Evolutionary conservation across 2,329 filamentous ascomycete species (phyloP).

Genomic region (Xylariaceae sp.): DNA sequence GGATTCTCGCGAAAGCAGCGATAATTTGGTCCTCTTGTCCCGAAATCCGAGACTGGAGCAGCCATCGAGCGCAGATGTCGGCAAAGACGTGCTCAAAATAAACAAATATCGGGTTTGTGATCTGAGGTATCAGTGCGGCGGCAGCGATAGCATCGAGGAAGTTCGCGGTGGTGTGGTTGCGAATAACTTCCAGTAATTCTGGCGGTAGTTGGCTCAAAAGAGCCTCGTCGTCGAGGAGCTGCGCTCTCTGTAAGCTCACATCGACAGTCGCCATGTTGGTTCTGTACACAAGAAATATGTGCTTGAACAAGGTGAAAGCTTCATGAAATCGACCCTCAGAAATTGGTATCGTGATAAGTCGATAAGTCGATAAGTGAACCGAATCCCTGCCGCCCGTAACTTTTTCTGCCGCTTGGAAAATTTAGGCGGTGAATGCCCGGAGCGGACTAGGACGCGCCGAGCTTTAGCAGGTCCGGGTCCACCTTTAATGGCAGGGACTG

Average conservation of each 20-base stretch:
- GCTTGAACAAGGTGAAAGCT: constrained; percentile 23
- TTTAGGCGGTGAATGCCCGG: constrained; percentile 38
- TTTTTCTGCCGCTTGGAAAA: constrained; percentile 36
- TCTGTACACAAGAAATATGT: constrained; percentile 30
- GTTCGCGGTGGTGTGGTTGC: constrained; percentile 64
- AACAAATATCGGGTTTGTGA: constrained; percentile 75
- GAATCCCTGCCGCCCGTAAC: constrained; percentile 25
- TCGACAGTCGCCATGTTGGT: constrained; percentile 60
- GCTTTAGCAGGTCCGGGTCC: constrained; percentile 11
- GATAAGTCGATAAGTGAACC: constrained; percentile 21
- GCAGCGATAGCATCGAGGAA: constrained; percentile 75
- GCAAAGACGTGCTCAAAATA: constrained; percentile 78
- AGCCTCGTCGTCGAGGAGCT: constrained; percentile 60
- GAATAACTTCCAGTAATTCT: constrained; percentile 72
- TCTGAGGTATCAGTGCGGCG: constrained; percentile 70
- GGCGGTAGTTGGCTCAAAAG: constrained; percentile 67
- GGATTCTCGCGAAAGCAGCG: constrained; percentile 76
- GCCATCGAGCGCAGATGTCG: constrained; percentile 84
- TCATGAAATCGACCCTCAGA: constrained; percentile 15
- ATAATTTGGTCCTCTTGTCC: constrained; percentile 56
- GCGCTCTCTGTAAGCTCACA: constrained; percentile 59
- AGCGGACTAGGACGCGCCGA: constrained; percentile 2
- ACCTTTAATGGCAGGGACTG: constrained; percentile 15
- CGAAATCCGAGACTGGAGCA: constrained; percentile 53
- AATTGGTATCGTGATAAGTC: constrained; percentile 29